Percentiles rank a stretch among this genome's conserved stretches.
These are phyloP conservation scores for Chlamydomonas asymmetrica DNA, from an alignment of 139 green algal genomes.

Conservation along the genomic window DNA sequence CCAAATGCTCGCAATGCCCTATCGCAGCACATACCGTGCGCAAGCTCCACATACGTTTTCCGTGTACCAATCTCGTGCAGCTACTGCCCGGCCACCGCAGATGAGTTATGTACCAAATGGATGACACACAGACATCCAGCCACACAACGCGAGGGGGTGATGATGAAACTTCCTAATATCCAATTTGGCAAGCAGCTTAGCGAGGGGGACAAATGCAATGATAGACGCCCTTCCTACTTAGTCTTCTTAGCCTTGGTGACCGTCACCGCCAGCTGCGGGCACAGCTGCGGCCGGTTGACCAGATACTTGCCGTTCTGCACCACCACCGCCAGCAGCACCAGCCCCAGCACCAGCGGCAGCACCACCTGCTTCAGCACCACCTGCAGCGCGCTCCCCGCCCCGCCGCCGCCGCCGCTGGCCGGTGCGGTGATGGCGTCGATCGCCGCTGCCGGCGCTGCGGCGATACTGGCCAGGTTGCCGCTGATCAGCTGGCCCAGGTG, in stretches of 20 bases:
- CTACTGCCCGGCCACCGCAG: too few relatives aligned
- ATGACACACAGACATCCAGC: too few relatives aligned
- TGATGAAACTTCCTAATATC: too few relatives aligned
- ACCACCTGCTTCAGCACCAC: constrained; percentile 38
- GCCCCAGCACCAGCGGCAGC: constrained; percentile 51
- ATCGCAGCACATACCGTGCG: too few relatives aligned
- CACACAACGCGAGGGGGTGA: too few relatives aligned
- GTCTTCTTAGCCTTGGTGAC: constrained; percentile 45
- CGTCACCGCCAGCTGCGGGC: constrained; percentile 60
- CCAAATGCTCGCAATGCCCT: too few relatives aligned
- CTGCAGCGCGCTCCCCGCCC: not conserved
- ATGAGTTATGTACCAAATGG: too few relatives aligned
- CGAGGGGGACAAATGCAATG: too few relatives aligned
- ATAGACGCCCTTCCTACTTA: too few relatives aligned
- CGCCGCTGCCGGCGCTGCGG: not conserved
- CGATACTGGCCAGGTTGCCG: not conserved
- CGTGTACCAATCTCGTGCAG: too few relatives aligned
- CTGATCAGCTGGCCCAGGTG: constrained; percentile 1
- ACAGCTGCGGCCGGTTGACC: constrained; percentile 72
- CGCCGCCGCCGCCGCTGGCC: not conserved
- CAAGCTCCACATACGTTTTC: too few relatives aligned
- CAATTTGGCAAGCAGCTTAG: too few relatives aligned
- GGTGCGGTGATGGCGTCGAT: not conserved
- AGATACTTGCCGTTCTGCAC: constrained; percentile 59
- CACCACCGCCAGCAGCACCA: constrained; percentile 52